These are phyloP conservation scores for Fragaria vesca DNA, from an alignment of 306 rosid species.

Conservation along the genomic window DNA sequence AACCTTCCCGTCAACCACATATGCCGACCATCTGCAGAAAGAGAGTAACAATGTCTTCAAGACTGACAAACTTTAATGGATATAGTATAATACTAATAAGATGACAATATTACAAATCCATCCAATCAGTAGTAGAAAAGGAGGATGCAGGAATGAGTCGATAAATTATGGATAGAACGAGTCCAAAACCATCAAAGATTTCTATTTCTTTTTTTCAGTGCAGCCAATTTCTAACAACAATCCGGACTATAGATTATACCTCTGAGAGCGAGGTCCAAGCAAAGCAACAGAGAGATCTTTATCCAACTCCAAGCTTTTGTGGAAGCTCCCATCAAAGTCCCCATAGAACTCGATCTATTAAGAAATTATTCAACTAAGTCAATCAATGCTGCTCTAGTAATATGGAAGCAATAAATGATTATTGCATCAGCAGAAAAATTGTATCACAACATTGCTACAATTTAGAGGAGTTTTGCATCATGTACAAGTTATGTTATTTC, in stretches of 20 bases:
- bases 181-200: neutral
- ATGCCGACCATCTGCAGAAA: slow-evolving; percentile 88
- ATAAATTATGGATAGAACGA: neutral
- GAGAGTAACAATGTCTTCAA: slow-evolving; percentile 5
- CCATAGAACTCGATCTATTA: slow-evolving; percentile 87
- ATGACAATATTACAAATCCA: neutral
- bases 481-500: neutral
- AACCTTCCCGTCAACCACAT: slow-evolving; percentile 78
- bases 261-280: slow-evolving; percentile 83
- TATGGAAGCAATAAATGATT: neutral
- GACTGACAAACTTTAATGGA: neutral
- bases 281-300: slow-evolving; percentile 84
- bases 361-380: slow-evolving; percentile 5
- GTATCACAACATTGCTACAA: neutral
- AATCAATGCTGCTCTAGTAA: neutral
- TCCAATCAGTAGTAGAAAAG: neutral
- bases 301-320: slow-evolving; percentile 79
- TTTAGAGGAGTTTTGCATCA: neutral
- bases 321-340: slow-evolving; percentile 91
- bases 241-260: slow-evolving; percentile 37
- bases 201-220: neutral
- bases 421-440: neutral
- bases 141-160: neutral
- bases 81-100: neutral
- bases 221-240: neutral